Evolutionary conservation across 192 early-diverging fungal genomes (phyloP).

Genomic region (Geranomyces michiganensis): DNA sequence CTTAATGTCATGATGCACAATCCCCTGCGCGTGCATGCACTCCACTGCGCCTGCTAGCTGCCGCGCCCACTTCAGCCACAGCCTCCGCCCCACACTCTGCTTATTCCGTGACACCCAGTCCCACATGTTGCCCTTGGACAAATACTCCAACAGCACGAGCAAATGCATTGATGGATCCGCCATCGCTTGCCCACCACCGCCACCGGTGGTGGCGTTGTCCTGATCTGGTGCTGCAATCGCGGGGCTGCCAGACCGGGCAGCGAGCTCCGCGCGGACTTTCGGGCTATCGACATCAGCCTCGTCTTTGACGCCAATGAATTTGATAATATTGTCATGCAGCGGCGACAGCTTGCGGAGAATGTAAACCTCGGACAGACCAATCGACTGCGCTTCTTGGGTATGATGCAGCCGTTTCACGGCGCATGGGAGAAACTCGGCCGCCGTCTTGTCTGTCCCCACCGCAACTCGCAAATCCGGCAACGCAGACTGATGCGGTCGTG

Average conservation of each 20-base stretch:
- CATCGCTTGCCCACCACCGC: no score
- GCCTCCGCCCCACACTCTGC: slow-evolving; percentile 40
- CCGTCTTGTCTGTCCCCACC: not conserved
- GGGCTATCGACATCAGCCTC: slow-evolving; percentile 38
- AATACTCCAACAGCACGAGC: slow-evolving; percentile 53
- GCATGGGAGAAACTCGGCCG: slow-evolving; percentile 37
- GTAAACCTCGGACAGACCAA: slow-evolving; percentile 43
- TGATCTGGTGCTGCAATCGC: not conserved
- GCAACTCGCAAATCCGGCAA: not conserved
- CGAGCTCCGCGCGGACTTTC: slow-evolving; percentile 2
- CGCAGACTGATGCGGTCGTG: not conserved
- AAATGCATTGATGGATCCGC: slow-evolving; percentile 23
- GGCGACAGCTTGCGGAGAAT: slow-evolving; percentile 39
- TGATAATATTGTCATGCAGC: slow-evolving; percentile 45
- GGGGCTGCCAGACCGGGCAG: not conserved
- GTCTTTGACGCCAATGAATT: slow-evolving; percentile 53
- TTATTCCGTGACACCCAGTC: slow-evolving; percentile 42
- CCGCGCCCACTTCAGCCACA: slow-evolving; percentile 57
- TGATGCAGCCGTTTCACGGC: slow-evolving; percentile 58
- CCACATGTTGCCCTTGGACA: slow-evolving; percentile 54
- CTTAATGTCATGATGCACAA: slow-evolving; percentile 65
- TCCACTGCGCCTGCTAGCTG: slow-evolving; percentile 52
- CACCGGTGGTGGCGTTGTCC: not conserved
- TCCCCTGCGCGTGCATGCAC: slow-evolving; percentile 51
- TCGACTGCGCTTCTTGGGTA: slow-evolving; percentile 39